Evolutionary conservation across 1,139 yeast species (phyloP).

Genomic region (Suhomyces bokatorum): DNA sequence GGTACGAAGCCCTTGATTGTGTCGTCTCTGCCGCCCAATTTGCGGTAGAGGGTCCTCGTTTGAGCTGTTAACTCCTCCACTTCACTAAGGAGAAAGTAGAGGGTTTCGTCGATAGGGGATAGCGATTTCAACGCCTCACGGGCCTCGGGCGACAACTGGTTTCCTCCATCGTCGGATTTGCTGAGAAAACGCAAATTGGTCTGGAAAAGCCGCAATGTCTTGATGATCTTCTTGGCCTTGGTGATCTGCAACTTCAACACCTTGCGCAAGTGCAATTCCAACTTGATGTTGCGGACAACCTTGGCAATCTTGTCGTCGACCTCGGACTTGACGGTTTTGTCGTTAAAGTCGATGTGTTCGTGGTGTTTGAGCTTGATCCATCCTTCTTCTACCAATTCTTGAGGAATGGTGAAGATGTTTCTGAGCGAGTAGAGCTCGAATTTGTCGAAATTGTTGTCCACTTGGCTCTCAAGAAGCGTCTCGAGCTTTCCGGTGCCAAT

Average conservation of each 20-base stretch:
- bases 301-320: constrained; percentile 39
- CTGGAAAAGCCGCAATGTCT: constrained; percentile 33
- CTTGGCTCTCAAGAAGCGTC: constrained; percentile 69
- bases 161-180: constrained; percentile 2
- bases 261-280: constrained; percentile 47
- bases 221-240: constrained; percentile 38
- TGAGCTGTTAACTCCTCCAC: constrained; percentile 42
- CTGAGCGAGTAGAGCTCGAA: constrained; percentile 80
- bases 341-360: constrained; percentile 46
- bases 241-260: constrained; percentile 41
- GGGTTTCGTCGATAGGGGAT: constrained; percentile 55
- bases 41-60: constrained; percentile 34
- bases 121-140: constrained; percentile 38
- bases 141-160: constrained; percentile 23
- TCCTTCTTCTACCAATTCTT: constrained; percentile 65
- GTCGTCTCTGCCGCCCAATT: constrained; percentile 23
- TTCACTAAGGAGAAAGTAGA: constrained; percentile 46
- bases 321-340: constrained; percentile 18
- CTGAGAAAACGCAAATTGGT: constrained; percentile 32
- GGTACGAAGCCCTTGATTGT: constrained; percentile 14
- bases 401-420: constrained; percentile 73
- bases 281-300: constrained; percentile 43
- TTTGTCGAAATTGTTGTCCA: constrained; percentile 85
- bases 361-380: constrained; percentile 73
- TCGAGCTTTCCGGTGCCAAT: constrained; percentile 81